A percentile compares a stretch with the other conserved stretches of the same genome.
These are phyloP conservation scores for Aegilops bicornis DNA, from an alignment of 176 grass and related monocot genomes.

Conservation along the genomic window DNA sequence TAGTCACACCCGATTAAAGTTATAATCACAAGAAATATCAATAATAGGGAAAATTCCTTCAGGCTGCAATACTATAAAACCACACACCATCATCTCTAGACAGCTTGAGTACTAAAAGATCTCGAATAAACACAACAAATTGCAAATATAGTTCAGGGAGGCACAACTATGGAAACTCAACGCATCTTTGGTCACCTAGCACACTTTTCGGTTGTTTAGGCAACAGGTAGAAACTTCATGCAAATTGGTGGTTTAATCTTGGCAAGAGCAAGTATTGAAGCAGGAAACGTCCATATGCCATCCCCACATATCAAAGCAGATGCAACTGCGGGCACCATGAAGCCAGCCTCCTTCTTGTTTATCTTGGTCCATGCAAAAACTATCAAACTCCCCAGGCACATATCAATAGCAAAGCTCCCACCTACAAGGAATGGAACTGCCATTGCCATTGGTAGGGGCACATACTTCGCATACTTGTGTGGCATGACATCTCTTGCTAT, in stretches of 20 bases:
- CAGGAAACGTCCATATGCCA: conserved; percentile 87
- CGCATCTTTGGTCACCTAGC: neutral
- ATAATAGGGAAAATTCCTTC: neutral
- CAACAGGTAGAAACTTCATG: conserved; percentile 66
- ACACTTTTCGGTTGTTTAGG: neutral
- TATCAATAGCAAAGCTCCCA: conserved; percentile 83
- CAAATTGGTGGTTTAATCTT: conserved; percentile 86
- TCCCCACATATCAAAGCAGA: conserved; percentile 89
- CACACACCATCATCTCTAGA: neutral
- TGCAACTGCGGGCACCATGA: conserved; percentile 78
- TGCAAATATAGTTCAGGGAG: neutral
- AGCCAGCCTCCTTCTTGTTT: conserved; percentile 49
- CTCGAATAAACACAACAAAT: neutral
- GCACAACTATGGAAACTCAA: neutral
- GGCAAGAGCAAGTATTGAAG: conserved; percentile 73
- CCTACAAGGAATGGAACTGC: conserved; percentile 87
- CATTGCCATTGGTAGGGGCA: conserved; percentile 90
- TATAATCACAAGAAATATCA: neutral
- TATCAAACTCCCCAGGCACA: conserved; percentile 67
- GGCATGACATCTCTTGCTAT: conserved; percentile 57
- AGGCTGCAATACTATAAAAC: neutral
- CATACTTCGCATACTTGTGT: conserved; percentile 34
- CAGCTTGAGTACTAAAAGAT: neutral
- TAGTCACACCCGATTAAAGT: neutral
- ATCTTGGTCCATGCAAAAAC: conserved; percentile 67